These are phyloP conservation scores for Hyaloperonospora arabidopsidis DNA, from an alignment of 352 stramenopile species.

Conservation along the genomic window DNA sequence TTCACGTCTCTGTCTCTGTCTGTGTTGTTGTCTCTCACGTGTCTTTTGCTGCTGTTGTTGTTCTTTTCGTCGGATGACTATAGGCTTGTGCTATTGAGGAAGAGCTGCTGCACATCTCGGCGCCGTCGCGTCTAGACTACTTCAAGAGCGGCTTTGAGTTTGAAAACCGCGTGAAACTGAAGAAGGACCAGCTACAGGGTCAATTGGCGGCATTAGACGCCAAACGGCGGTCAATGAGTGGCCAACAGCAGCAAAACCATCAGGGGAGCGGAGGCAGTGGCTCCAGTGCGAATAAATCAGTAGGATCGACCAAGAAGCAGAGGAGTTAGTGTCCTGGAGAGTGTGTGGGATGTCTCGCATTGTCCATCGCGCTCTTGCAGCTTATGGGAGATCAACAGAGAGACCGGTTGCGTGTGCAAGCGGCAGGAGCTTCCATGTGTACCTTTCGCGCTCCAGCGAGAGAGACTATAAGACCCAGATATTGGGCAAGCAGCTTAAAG, in stretches of 20 bases:
- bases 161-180: conserved; percentile 85
- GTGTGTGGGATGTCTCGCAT: conserved; percentile 10
- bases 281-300: conserved; percentile 37
- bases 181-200: conserved; percentile 84
- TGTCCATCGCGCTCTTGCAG: conserved; percentile 7
- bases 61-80: no score
- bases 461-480: conserved; percentile 8
- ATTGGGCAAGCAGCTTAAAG: conserved; percentile 19
- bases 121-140: conserved; percentile 82
- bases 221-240: conserved; percentile 54
- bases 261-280: conserved; percentile 24
- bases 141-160: conserved; percentile 89
- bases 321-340: conserved; percentile 33
- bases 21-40: not conserved
- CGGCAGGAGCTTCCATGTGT: conserved; percentile 20
- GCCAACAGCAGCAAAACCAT: conserved; percentile 28
- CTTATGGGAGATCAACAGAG: conserved; percentile 4
- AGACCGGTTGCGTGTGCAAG: conserved; percentile 10
- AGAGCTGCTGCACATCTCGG: conserved; percentile 83
- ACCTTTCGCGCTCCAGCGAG: conserved; percentile 9
- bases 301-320: conserved; percentile 53
- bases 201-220: conserved; percentile 71
- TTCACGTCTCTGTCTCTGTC: no score
- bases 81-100: conserved; percentile 85
- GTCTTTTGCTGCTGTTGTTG: conserved; percentile 3